Evolutionary conservation across 2,329 filamentous ascomycete genomes (phyloP).

Genomic region (Aschersonia sp.): DNA sequence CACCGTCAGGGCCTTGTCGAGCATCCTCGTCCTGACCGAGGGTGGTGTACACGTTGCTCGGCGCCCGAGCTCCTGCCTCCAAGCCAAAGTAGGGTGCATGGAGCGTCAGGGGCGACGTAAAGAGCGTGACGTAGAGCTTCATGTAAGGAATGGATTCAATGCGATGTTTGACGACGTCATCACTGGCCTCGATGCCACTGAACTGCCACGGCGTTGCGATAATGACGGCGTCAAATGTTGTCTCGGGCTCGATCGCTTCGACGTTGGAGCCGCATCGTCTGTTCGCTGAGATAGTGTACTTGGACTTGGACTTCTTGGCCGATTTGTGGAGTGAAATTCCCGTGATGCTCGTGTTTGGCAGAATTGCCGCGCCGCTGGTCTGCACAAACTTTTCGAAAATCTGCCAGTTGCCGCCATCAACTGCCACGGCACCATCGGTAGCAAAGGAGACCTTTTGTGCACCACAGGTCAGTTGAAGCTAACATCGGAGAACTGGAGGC

Average conservation of each 20-base stretch:
- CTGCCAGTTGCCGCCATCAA: constrained; percentile 82
- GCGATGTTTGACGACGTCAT: constrained; percentile 49
- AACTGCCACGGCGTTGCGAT: constrained; percentile 77
- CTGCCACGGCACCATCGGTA: constrained; percentile 65
- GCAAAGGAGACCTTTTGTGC: constrained; percentile 61
- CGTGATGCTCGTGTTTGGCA: constrained; percentile 54
- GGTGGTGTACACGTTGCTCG: constrained; percentile 72
- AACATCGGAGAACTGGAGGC: no score
- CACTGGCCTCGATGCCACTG: constrained; percentile 49
- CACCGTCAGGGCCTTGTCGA: constrained; percentile 37
- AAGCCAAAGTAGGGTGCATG: constrained; percentile 61
- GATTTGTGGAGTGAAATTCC: constrained; percentile 37
- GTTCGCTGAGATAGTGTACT: constrained; percentile 31
- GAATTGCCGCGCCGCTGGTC: constrained; percentile 43
- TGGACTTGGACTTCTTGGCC: constrained; percentile 22
- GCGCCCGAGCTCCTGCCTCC: constrained; percentile 38
- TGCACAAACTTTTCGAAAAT: constrained; percentile 79
- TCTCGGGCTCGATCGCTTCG: constrained; percentile 22
- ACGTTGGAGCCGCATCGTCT: constrained; percentile 7
- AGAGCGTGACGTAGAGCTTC: constrained; percentile 75
- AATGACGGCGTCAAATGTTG: constrained; percentile 65
- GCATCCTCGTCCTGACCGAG: constrained; percentile 45
- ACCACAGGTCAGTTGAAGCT: not conserved
- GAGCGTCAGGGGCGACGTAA: constrained; percentile 64
- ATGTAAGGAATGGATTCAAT: constrained; percentile 81